A percentile compares a stretch with the other conserved stretches of the same genome.
Conservation (phyloP, 257 asterid species). For the Apocynum venetum region DNA sequence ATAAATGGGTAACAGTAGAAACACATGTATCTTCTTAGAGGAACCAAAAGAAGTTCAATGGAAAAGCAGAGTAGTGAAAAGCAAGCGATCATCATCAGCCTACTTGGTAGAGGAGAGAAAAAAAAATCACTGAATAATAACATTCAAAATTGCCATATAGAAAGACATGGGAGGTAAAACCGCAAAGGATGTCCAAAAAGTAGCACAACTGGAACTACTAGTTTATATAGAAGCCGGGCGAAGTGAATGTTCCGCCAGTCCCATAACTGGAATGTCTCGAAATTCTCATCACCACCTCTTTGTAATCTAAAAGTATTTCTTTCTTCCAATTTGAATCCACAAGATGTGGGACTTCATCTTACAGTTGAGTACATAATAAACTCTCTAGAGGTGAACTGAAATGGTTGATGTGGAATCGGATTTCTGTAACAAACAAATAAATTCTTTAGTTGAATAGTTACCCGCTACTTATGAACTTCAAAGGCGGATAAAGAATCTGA, state of each 20-base stretch:
- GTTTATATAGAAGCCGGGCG: not conserved
- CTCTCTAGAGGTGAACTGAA: constrained; percentile 87
- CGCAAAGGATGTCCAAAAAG: not conserved
- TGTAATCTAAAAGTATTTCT: not conserved
- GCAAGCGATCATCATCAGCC: not conserved
- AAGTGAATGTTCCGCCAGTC: not conserved
- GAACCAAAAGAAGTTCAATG: not conserved
- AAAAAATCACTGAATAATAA: not conserved
- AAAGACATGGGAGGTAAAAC: not conserved
- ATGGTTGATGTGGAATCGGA: constrained; percentile 82
- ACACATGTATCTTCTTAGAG: not conserved
- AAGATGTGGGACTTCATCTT: constrained; percentile 44
- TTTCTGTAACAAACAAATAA: constrained; percentile 51
- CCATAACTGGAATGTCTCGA: not conserved
- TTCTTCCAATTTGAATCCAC: not conserved
- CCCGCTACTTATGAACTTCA: not conserved
- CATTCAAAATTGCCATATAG: not conserved
- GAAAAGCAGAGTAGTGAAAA: not conserved
- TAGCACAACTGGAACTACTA: not conserved
- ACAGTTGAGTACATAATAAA: constrained; percentile 69
- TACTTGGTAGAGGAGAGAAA: not conserved
- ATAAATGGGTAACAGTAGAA: not conserved
- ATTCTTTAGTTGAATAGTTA: constrained; percentile 4
- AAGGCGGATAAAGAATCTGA: not conserved
- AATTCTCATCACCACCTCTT: not conserved